Percentiles rank a stretch among this genome's conserved stretches.
These are phyloP conservation scores for Spirogloea muscicola DNA, from an alignment of 139 green algal genomes.

Conservation along the genomic window DNA sequence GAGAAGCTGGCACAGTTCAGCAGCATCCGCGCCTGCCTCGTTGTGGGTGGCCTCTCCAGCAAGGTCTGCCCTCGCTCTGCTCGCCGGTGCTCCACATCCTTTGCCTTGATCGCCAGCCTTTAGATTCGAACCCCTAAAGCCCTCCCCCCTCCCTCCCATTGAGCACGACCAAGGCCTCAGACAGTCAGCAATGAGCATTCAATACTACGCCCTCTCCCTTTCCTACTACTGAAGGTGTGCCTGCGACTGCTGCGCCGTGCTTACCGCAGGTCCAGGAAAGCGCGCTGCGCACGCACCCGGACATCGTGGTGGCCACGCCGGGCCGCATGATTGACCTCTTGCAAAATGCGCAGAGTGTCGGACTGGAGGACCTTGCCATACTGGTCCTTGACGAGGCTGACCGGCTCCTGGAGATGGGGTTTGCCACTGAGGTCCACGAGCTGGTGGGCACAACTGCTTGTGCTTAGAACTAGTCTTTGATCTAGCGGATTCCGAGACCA, in stretches of 20 bases:
- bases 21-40: slow-evolving; percentile 77
- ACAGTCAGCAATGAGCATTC: no score
- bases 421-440: slow-evolving; percentile 73
- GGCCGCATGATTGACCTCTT: slow-evolving; percentile 91
- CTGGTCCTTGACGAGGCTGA: slow-evolving; percentile 94
- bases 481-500: slow-evolving; percentile 1
- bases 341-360: slow-evolving; percentile 74
- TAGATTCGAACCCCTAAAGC: no score
- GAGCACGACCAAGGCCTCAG: no score
- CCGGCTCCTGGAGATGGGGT: slow-evolving; percentile 86
- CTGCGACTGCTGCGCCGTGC: no score
- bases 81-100: not conserved
- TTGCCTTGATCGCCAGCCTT: no score
- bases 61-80: slow-evolving; percentile 28
- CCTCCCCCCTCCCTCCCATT: no score
- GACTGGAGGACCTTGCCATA: slow-evolving; percentile 85
- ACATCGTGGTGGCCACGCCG: slow-evolving; percentile 91
- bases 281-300: slow-evolving; percentile 66
- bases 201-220: no score
- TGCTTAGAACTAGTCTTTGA: not conserved
- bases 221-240: no score
- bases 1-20: slow-evolving; percentile 89
- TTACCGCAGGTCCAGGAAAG: slow-evolving; percentile 72
- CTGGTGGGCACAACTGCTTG: no score
- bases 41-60: slow-evolving; percentile 85